Conservation (phyloP, 768 basidiomycete species). For the Ramaria sp. region DNA sequence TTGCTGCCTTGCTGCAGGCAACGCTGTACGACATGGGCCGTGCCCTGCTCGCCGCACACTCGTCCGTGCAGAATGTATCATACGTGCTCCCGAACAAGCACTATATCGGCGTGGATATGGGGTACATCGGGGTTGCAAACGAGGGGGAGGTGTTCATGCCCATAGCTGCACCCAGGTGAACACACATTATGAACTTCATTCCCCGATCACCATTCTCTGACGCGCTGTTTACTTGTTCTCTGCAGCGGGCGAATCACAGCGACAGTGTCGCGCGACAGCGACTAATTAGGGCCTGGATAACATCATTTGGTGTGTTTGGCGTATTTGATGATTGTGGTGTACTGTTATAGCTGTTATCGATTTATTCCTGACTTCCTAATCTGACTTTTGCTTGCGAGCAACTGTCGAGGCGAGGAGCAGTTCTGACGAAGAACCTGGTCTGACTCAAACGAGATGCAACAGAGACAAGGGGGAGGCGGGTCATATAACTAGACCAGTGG, state of each 20-base stretch:
- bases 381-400: too few relatives aligned
- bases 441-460: too few relatives aligned
- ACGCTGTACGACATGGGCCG: constrained; percentile 87
- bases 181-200: not conserved
- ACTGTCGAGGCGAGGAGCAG: too few relatives aligned
- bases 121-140: constrained; percentile 63
- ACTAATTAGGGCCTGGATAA: not conserved
- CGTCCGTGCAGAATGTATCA: constrained; percentile 43
- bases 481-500: too few relatives aligned
- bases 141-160: constrained; percentile 79
- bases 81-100: constrained; percentile 91
- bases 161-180: constrained; percentile 75
- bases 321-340: not conserved
- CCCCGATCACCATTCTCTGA: too few relatives aligned
- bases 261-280: too few relatives aligned
- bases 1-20: constrained; percentile 39
- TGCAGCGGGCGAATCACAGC: too few relatives aligned
- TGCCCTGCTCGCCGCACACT: constrained; percentile 56
- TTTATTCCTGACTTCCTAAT: constrained; percentile 27
- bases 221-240: too few relatives aligned
- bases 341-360: constrained; percentile 32
- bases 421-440: too few relatives aligned
- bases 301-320: too few relatives aligned
- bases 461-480: too few relatives aligned
- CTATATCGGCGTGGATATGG: constrained; percentile 83